A percentile compares a stretch with the other conserved stretches of the same genome.
Evolutionary conservation across 2,329 filamentous ascomycete species (phyloP).

Genomic region (Phyllosticta paracitricarpa): DNA sequence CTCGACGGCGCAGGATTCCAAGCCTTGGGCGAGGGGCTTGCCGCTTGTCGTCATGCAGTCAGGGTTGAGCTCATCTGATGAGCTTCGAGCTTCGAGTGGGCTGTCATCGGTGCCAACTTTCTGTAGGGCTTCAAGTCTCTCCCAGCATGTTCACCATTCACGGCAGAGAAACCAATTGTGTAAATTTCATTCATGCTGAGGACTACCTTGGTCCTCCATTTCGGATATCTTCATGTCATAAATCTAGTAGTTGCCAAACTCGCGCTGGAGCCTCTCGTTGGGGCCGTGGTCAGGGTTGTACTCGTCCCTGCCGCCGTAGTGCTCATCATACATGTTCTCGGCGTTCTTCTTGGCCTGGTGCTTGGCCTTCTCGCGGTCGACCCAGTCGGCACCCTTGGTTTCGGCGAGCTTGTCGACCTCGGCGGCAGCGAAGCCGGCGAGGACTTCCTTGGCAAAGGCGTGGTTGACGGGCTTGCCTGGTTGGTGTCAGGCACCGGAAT

Average conservation of each 20-base stretch:
- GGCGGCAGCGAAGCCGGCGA: conserved; percentile 61
- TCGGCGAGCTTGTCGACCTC: conserved; percentile 68
- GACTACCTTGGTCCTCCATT: not conserved
- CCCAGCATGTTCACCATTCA: not conserved
- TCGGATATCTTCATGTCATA: not conserved
- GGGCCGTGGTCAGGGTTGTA: conserved; percentile 36
- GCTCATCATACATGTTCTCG: conserved; percentile 39
- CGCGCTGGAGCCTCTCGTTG: conserved; percentile 1
- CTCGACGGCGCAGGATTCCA: not conserved
- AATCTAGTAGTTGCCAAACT: conserved; percentile 16
- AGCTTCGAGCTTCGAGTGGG: not conserved
- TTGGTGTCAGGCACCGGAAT: not conserved
- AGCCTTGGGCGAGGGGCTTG: not conserved
- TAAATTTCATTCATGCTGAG: not conserved
- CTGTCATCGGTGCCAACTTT: not conserved
- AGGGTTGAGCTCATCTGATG: not conserved
- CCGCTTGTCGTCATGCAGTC: not conserved
- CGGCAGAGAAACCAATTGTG: not conserved
- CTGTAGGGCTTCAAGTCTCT: not conserved
- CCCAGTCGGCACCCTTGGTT: conserved; percentile 41
- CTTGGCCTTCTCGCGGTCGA: conserved; percentile 40
- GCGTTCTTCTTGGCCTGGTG: conserved; percentile 33
- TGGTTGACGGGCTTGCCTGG: conserved; percentile 62
- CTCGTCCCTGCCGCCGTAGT: conserved; percentile 35
- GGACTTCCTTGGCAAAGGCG: conserved; percentile 65